phyloP scores from a whole-genome alignment of 371 early-diverging fungal genomes.

The Syncephalastrum sp. region DNA sequence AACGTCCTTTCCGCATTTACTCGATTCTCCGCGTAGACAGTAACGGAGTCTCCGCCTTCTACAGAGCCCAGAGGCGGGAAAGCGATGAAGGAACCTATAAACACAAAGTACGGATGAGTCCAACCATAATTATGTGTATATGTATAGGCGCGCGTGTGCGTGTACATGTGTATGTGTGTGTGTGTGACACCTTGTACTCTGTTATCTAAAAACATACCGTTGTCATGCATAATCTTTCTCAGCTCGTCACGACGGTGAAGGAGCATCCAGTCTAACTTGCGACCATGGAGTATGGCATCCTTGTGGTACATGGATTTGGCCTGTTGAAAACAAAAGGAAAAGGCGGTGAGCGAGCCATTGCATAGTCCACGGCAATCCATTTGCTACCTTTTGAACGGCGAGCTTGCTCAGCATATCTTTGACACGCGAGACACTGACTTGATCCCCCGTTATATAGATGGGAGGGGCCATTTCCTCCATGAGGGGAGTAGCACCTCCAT shows the following conservation, averaged over 20 bases:
- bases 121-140: not conserved
- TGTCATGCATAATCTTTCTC: constrained; percentile 73
- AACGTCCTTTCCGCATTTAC: constrained; percentile 76
- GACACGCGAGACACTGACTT: constrained; percentile 34
- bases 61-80: constrained; percentile 64
- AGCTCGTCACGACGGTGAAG: constrained; percentile 60
- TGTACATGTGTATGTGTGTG: too few relatives aligned
- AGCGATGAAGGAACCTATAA: constrained; percentile 51
- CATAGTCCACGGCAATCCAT: not conserved
- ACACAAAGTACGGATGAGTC: not conserved
- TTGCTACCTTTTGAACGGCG: constrained; percentile 41
- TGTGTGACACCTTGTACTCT: too few relatives aligned
- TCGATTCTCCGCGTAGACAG: constrained; percentile 65
- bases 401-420: constrained; percentile 50
- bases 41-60: constrained; percentile 40
- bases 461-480: constrained; percentile 21
- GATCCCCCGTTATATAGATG: constrained; percentile 46
- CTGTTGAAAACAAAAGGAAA: constrained; percentile 16
- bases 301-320: constrained; percentile 52
- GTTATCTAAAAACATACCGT: constrained; percentile 40
- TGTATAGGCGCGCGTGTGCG: not conserved
- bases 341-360: not conserved
- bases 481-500: constrained; percentile 12
- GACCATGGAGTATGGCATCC: constrained; percentile 38
- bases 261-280: constrained; percentile 80